phyloP scores from a whole-genome alignment of 345 rosid species.

The Eucalyptus marginata region DNA sequence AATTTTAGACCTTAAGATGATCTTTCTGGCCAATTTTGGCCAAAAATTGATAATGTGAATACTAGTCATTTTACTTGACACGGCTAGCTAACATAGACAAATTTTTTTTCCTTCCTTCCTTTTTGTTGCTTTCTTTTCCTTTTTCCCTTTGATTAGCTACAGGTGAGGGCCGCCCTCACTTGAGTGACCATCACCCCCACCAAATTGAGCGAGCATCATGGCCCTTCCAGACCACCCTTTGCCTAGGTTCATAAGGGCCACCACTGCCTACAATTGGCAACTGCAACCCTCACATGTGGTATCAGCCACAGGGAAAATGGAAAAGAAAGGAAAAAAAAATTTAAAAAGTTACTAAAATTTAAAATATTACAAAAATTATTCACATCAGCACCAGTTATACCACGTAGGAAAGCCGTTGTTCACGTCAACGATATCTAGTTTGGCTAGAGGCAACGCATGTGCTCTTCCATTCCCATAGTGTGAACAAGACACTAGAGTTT shows the following conservation, averaged over 20 bases:
- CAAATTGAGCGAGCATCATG: neutral
- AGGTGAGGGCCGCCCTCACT: neutral
- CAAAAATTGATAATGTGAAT: neutral
- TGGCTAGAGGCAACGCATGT: accelerated
- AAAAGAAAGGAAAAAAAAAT: too few species aligned
- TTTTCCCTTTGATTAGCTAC: neutral
- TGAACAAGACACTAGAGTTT: neutral
- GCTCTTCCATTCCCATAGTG: neutral
- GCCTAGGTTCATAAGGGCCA: neutral
- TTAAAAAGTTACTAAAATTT: too few species aligned
- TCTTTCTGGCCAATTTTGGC: neutral
- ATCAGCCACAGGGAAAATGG: neutral
- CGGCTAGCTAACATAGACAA: too few species aligned
- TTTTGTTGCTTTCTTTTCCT: neutral
- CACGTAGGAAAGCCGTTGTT: neutral
- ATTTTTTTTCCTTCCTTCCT: too few species aligned
- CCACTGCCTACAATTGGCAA: neutral
- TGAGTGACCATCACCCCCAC: too few species aligned
- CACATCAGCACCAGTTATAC: accelerated
- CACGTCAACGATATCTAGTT: too few species aligned
- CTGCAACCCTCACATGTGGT: neutral
- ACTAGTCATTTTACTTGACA: neutral
- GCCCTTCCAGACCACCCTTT: neutral
- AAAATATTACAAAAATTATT: too few species aligned
- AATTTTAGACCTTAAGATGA: too few species aligned